Percentiles rank a stretch among this genome's conserved stretches.
Evolutionary conservation across 1,284 basidiomycete species (phyloP).

Genomic region (Pseudozyma pruni): DNA sequence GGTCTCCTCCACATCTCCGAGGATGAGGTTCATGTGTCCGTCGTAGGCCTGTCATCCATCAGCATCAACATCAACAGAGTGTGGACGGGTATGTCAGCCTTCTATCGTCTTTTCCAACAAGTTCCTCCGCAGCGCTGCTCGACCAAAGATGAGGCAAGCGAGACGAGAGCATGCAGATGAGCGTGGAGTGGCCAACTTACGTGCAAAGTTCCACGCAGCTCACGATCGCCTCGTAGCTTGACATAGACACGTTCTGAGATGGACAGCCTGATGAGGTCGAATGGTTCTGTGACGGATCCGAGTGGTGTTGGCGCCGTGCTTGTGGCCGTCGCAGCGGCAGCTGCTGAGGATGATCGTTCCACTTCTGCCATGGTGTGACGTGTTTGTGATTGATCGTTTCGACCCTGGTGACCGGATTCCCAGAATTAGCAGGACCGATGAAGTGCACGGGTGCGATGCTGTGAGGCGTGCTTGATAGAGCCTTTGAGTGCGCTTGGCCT

Average conservation of each 20-base stretch:
- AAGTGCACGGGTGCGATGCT: too few species aligned
- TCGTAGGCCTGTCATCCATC: slow-evolving; percentile 79
- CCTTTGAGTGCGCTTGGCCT: too few species aligned
- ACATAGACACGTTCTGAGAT: slow-evolving; percentile 95
- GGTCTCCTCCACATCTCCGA: slow-evolving; percentile 93
- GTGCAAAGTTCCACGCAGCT: slow-evolving; percentile 91
- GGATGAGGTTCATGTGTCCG: slow-evolving; percentile 98
- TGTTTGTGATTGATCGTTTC: too few species aligned
- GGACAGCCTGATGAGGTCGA: slow-evolving; percentile 95
- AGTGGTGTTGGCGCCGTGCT: slow-evolving; percentile 19
- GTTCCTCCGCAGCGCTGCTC: too few species aligned
- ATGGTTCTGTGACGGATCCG: slow-evolving; percentile 82
- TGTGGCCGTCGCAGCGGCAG: slow-evolving; percentile 2
- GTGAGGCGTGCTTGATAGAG: too few species aligned
- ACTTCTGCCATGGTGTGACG: slow-evolving; percentile 33
- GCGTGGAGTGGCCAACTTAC: slow-evolving; percentile 25
- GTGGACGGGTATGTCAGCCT: not conserved
- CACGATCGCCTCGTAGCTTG: slow-evolving; percentile 93
- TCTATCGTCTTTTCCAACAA: too few species aligned
- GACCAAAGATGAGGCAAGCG: too few species aligned
- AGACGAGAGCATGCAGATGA: not conserved
- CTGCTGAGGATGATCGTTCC: slow-evolving; percentile 24
- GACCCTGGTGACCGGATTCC: too few species aligned
- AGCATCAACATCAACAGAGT: not conserved
- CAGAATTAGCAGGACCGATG: too few species aligned